Evolutionary conservation across 2,329 filamentous ascomycete species (phyloP).

Genomic region (Talaromyces amestolkiae): DNA sequence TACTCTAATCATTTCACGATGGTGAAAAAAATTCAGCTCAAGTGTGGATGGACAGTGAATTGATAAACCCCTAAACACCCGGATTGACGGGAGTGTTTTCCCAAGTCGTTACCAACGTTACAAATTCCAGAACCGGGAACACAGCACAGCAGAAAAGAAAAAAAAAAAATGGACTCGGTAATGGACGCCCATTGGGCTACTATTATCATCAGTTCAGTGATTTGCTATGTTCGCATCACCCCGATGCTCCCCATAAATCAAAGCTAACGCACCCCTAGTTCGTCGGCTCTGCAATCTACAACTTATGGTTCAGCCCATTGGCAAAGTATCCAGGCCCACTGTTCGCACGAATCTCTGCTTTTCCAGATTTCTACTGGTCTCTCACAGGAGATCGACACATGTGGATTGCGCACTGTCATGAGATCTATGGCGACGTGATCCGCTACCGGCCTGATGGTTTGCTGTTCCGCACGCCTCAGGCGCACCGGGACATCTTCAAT

Average conservation of each 20-base stretch:
- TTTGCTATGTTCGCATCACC: not conserved
- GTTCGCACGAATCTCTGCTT: not conserved
- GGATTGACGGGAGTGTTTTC: not conserved
- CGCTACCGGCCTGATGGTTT: conserved; percentile 1
- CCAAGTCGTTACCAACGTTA: not conserved
- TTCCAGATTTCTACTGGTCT: conserved; percentile 10
- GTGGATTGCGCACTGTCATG: conserved; percentile 5
- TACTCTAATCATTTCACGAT: not conserved
- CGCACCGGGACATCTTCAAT: not conserved
- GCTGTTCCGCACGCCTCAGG: not conserved
- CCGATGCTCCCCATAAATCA: not conserved
- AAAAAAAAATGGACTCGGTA: not conserved
- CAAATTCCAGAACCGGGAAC: not conserved
- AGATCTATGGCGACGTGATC: conserved; percentile 8
- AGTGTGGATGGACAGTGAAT: not conserved
- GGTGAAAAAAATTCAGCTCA: not conserved
- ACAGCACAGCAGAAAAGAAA: not conserved
- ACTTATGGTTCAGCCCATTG: conserved; percentile 6
- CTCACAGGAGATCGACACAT: conserved; percentile 7
- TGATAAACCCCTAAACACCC: not conserved
- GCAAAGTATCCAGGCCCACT: conserved; percentile 3
- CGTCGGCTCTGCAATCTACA: not conserved
- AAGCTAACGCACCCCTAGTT: not conserved
- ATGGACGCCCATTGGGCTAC: not conserved
- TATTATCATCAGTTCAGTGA: not conserved